Evolutionary conservation across 768 basidiomycete genomes (phyloP).

Genomic region (Macrolepiota fuliginosa): DNA sequence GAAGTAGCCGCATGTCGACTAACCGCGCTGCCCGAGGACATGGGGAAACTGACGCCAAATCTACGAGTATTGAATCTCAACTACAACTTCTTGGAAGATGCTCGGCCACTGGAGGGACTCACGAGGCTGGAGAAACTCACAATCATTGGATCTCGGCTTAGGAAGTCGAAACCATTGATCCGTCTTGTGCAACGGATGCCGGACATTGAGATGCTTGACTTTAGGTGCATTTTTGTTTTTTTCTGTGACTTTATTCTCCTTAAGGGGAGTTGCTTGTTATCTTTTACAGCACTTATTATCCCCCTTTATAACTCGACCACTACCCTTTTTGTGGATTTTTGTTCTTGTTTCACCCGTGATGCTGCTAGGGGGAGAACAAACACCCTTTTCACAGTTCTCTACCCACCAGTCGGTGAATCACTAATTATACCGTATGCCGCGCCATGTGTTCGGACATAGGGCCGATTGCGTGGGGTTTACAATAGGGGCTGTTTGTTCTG

Average conservation of each 20-base stretch:
- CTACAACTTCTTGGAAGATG: conserved; percentile 91
- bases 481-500: conserved; percentile 9
- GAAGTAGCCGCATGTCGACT: conserved; percentile 88
- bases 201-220: conserved; percentile 87
- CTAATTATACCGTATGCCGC: conserved; percentile 10
- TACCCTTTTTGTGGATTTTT: background rate
- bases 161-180: conserved; percentile 72
- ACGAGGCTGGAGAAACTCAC: conserved; percentile 78
- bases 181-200: conserved; percentile 66
- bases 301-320: background rate
- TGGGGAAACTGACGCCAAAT: conserved; percentile 73
- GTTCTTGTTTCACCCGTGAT: background rate
- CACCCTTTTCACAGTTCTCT: too few species aligned
- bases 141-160: conserved; percentile 81
- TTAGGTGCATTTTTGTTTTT: conserved; percentile 51
- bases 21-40: conserved; percentile 63
- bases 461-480: conserved; percentile 13
- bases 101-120: conserved; percentile 66
- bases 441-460: conserved; percentile 12
- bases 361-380: background rate
- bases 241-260: conserved; percentile 8
- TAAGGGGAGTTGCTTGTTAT: conserved; percentile 11
- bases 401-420: conserved; percentile 1
- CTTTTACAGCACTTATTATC: background rate
- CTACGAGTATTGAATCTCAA: conserved; percentile 91